Evolutionary conservation across 2,329 filamentous ascomycete genomes (phyloP).

Genomic region (Leptographium lundbergii): DNA sequence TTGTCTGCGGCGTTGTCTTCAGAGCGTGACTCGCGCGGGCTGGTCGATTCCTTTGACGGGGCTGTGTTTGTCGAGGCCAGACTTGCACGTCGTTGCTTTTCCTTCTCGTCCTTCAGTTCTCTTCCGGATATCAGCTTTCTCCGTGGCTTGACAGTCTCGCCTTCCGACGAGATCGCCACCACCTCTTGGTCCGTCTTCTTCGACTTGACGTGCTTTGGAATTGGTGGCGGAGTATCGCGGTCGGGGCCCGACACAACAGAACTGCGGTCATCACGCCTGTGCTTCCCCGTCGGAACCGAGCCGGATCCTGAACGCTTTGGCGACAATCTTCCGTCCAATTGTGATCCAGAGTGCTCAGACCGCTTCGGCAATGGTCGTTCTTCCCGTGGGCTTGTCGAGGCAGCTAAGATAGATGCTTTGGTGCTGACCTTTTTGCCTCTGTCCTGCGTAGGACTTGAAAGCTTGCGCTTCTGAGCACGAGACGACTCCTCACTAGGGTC

Average conservation of each 20-base stretch:
- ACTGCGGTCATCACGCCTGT: conserved; percentile 22
- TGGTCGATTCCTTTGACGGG: conserved; percentile 37
- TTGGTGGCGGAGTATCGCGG: conserved; percentile 36
- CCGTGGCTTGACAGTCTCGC: conserved; percentile 44
- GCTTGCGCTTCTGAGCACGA: conserved; percentile 30
- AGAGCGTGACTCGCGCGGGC: conserved; percentile 34
- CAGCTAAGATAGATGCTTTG: conserved; percentile 14
- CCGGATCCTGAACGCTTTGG: conserved; percentile 31
- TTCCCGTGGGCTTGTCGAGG: conserved; percentile 32
- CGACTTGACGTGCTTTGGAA: conserved; percentile 35
- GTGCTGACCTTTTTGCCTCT: conserved; percentile 25
- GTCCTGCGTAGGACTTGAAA: conserved; percentile 36
- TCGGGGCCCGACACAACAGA: conserved; percentile 37
- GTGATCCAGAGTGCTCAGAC: conserved; percentile 25
- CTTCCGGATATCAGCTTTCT: conserved; percentile 52
- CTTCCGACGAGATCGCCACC: conserved; percentile 40
- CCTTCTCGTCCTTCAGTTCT: conserved; percentile 43
- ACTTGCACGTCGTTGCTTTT: conserved; percentile 43
- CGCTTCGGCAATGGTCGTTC: conserved; percentile 21
- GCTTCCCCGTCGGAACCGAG: background rate
- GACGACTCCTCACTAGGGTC: conserved; percentile 31
- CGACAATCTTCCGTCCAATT: conserved; percentile 33
- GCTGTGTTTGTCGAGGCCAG: conserved; percentile 36
- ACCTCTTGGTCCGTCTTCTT: conserved; percentile 43
- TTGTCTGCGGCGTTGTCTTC: conserved; percentile 37